Evolutionary conservation across 2,329 filamentous ascomycete genomes (phyloP), one percentile per base, ranked within the genome.

Genomic region (Nigrospora oryzae): DNA sequence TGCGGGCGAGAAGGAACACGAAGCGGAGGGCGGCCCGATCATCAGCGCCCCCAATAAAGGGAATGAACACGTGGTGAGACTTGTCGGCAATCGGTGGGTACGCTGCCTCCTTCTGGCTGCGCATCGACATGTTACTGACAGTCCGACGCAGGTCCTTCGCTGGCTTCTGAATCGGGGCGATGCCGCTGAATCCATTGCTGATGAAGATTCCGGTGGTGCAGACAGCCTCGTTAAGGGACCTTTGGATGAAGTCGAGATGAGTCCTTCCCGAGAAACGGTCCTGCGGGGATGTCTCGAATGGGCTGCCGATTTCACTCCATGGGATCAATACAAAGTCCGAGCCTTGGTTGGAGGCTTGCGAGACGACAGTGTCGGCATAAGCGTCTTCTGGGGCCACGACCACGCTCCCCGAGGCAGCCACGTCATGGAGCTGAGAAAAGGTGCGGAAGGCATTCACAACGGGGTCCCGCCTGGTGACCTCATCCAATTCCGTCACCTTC

Each of bases 391-490:
- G 88, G 1, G 90, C 81, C 40, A 95, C 80, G 0, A 86, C 81
- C 2, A 95, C 83, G 47, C 84, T 85, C 4, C 89, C 89, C 4
- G 87, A 88, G 14, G 91, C 84, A 1, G 88, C 81, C 1, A 96
- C 75, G 50, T 90, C 87, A 58, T 93, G 82, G 36, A 95, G 78
- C 50, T 86, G 84, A 1, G 88, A 89, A 54, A 96, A 90, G 0
- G 89, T 88, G 40, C 86, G 81, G 74, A 96, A 96, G 0, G 88
- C 86, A 59, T 95, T 95, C 44, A 96, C 81, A 4, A 97, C 83
- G 0, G 91, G 89, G 56, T 97, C 91, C 55, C 78, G 75, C 7
- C 77, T 72, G 23, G 78, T 77, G 49, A 81, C 76, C 40, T 93
- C 87, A 35, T 89, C 84, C 3, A 84, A 74, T 57, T 94, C 89